phyloP scores from a whole-genome alignment of 805 yeast genomes.

The Candida suzukii region DNA sequence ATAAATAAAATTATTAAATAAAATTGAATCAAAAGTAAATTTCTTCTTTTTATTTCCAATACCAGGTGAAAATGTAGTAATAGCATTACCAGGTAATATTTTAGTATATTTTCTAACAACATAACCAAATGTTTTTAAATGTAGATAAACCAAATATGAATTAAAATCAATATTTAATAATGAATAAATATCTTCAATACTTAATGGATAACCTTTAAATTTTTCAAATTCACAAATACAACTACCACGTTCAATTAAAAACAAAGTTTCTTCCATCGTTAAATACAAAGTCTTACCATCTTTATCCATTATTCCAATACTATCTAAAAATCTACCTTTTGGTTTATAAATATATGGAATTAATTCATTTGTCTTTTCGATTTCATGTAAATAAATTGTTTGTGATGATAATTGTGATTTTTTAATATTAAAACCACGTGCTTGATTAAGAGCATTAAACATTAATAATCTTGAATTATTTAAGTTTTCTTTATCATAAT shows the following conservation, averaged over 20 bases:
- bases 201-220: constrained; percentile 33
- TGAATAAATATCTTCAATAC: constrained; percentile 59
- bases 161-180: constrained; percentile 38
- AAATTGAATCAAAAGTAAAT: too few species aligned
- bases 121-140: constrained; percentile 74
- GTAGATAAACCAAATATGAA: constrained; percentile 59
- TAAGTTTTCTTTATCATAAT: constrained; percentile 29
- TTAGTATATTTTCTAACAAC: constrained; percentile 35
- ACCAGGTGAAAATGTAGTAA: too few species aligned
- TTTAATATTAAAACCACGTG: constrained; percentile 36
- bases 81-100: not conserved
- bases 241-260: constrained; percentile 77
- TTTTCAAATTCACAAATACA: constrained; percentile 20
- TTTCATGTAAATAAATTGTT: not conserved
- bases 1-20: not conserved
- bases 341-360: constrained; percentile 34
- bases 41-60: too few species aligned
- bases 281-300: constrained; percentile 43
- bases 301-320: constrained; percentile 57
- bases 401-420: constrained; percentile 8
- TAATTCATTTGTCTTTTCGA: constrained; percentile 7
- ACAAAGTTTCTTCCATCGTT: constrained; percentile 61
- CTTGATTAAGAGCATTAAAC: constrained; percentile 55
- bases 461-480: constrained; percentile 56
- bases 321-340: constrained; percentile 65